A percentile compares a stretch with the other conserved stretches of the same genome.
Evolutionary conservation across 2,329 filamentous ascomycete species (phyloP).

Genomic region (Magnaporthiopsis rhizophila): DNA sequence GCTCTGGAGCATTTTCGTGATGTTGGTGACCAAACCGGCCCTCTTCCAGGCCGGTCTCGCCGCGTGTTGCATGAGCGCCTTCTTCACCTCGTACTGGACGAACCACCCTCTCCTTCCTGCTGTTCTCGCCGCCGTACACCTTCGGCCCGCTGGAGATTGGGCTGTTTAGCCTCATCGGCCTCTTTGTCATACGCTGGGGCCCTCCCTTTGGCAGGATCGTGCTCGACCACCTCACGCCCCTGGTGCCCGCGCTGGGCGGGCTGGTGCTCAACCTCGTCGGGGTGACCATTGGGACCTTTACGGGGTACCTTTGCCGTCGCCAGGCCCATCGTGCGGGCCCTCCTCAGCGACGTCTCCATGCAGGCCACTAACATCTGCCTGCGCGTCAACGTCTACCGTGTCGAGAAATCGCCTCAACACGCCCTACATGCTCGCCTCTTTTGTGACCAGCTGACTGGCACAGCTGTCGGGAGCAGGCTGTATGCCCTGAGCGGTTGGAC

Average conservation of each 20-base stretch:
- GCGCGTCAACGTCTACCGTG: slow-evolving; percentile 58
- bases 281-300: slow-evolving; percentile 60
- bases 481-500: slow-evolving; percentile 45
- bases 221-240: slow-evolving; percentile 62
- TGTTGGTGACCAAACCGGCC: slow-evolving; percentile 58
- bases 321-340: slow-evolving; percentile 64
- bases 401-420: slow-evolving; percentile 74
- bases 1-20: slow-evolving; percentile 54
- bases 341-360: slow-evolving; percentile 62
- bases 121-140: slow-evolving; percentile 60
- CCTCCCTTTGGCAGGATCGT: slow-evolving; percentile 64
- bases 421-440: slow-evolving; percentile 75
- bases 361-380: slow-evolving; percentile 71
- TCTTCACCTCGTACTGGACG: slow-evolving; percentile 46
- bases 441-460: slow-evolving; percentile 66
- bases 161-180: slow-evolving; percentile 70
- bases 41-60: slow-evolving; percentile 64
- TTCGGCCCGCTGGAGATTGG: slow-evolving; percentile 64
- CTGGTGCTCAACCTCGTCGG: slow-evolving; percentile 51
- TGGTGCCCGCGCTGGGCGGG: slow-evolving; percentile 59
- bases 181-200: slow-evolving; percentile 57
- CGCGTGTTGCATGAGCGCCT: slow-evolving; percentile 47
- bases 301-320: slow-evolving; percentile 56
- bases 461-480: slow-evolving; percentile 46
- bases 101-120: slow-evolving; percentile 66